Evolutionary conservation across 768 basidiomycete genomes (phyloP).

Genomic region (Trametes elegans): DNA sequence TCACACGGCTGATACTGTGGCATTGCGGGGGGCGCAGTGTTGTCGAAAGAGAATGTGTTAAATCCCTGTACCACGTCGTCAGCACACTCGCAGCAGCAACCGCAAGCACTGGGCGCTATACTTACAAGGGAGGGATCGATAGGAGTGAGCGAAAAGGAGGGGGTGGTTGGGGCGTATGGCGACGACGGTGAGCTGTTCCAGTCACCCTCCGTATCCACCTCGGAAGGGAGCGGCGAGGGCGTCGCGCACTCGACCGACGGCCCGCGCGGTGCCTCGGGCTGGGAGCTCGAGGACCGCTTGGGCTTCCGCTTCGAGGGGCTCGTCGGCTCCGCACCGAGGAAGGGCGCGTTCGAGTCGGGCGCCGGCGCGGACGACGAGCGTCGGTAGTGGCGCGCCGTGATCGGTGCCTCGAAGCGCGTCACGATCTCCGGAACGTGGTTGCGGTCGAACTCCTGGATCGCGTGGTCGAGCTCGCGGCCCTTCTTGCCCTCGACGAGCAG

Average conservation of each 20-base stretch:
- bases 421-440: slow-evolving; percentile 56
- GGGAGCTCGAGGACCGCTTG: slow-evolving; percentile 29
- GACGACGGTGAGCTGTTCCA: slow-evolving; percentile 26
- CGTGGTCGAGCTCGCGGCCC: slow-evolving; percentile 35
- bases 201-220: slow-evolving; percentile 22
- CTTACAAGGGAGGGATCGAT: slow-evolving; percentile 29
- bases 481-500: slow-evolving; percentile 46
- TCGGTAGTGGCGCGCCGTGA: slow-evolving; percentile 67
- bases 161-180: slow-evolving; percentile 17
- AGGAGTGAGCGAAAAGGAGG: slow-evolving; percentile 20
- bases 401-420: slow-evolving; percentile 70
- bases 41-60: slow-evolving; percentile 29
- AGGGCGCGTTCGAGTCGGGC: slow-evolving; percentile 24
- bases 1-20: slow-evolving; percentile 19
- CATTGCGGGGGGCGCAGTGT: slow-evolving; percentile 16
- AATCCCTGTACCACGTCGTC: slow-evolving; percentile 22
- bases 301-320: slow-evolving; percentile 10
- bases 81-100: neutral
- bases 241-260: slow-evolving; percentile 13
- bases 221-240: slow-evolving; percentile 13
- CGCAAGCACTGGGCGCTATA: neutral
- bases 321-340: slow-evolving; percentile 17
- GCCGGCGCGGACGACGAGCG: slow-evolving; percentile 56
- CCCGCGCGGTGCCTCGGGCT: slow-evolving; percentile 22
- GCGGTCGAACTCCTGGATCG: slow-evolving; percentile 41